Base-by-base conservation (phyloP, 139 green algal species). In the Chlamydomonas incerta region DNA sequence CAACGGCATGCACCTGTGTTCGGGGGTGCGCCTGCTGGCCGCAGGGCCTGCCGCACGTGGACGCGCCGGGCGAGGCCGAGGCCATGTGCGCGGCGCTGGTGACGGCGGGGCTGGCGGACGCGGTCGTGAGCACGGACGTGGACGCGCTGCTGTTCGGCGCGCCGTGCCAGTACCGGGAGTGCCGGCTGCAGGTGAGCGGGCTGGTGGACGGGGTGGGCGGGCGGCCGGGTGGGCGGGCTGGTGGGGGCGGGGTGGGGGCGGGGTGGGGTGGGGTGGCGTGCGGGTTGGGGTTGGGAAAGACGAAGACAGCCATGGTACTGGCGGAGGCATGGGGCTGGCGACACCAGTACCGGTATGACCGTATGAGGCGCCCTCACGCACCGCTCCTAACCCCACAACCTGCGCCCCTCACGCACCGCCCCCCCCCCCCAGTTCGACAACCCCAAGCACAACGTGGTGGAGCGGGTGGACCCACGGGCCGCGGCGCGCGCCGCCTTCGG, bases 91-190 rank as follows among this genome's bases (percentile, higher is more conserved):
- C 93, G 0, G 93, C 94, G 21, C 91, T 97, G 46, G 87, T 89
- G 62, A 21, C 57, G 41, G n/a, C 81, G 70, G 72, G 91, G 35
- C 73, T 93, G 81, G 82, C 81, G 34, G 87, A 95, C 68, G 95
- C 71, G 10, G 89, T 74, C 46, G 89, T 88, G 23, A 95, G 92
- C 8, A 65, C 35, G 0, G 95, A 97, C 72, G 88, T 91, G 35
- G 95, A 97, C 72, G 84, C 83, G 34, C 89, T 97, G 74, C 80
- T 97, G 50, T 97, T 96, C 89, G 95, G 95, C 3, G 91, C 93
- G 14, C n/a, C 83, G 33, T 85, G 70, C 2, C 84, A 95, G 21
- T 95, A 91, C 74, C 87, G 28, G 66, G 79, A 85, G 66, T 75
- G 65, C 79, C 57, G 67, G 33, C 26, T 72, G 13, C 11, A 17